Base-by-base conservation (phyloP, 75 land plant species). In the Sequoia sempervirens region DNA sequence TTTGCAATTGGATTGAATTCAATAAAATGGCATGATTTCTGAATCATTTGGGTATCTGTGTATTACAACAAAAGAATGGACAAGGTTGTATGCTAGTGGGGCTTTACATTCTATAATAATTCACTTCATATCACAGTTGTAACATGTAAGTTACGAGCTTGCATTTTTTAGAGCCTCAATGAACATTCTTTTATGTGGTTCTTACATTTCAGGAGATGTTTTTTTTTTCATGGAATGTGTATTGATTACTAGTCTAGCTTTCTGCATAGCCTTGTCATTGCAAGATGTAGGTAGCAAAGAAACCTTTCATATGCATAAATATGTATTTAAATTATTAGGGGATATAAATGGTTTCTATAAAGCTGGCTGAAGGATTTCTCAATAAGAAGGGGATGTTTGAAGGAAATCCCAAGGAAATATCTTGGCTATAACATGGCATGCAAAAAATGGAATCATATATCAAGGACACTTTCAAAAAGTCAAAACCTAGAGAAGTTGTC, bases 31-130 rank as follows among this genome's bases (percentile, higher is more conserved):
- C 30, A 52, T 11, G 15, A 32, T 10, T 26, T 23, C 32, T 82
- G 28, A 23, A 85, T 83, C 9, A 58, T n/a, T 17, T 43, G 61
- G 46, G 5, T 45, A 45, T 9, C 79, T 85, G 36, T 0, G 37
- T 61, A 28, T 50, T 86, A 87, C 94, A 96, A 95, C 98, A 6
- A 96, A 89, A 86, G 98, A 96, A 86, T 96, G 97, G 98, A 96
- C 98, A 43, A 91, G 94, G 15, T 78, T 93, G 66, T 96, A 96
- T 87, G 98, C 97, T 13, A 95, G 88, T 80, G 97, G 93, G 79
- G 95, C 92, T 3, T 95, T 88, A 93, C 47, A 78, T 78, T 45
- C 80, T 45, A 78, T 45, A 76, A 45, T 12, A 11, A 45, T 40
- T 78, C 30, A 2, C 30, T 78, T 3, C 4, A 26, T 11, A 11